Percentiles rank a stretch among this genome's conserved stretches.
Evolutionary conservation across 2,329 filamentous ascomycete species (phyloP).

Genomic region (Pseudogymnoascus sp.): DNA sequence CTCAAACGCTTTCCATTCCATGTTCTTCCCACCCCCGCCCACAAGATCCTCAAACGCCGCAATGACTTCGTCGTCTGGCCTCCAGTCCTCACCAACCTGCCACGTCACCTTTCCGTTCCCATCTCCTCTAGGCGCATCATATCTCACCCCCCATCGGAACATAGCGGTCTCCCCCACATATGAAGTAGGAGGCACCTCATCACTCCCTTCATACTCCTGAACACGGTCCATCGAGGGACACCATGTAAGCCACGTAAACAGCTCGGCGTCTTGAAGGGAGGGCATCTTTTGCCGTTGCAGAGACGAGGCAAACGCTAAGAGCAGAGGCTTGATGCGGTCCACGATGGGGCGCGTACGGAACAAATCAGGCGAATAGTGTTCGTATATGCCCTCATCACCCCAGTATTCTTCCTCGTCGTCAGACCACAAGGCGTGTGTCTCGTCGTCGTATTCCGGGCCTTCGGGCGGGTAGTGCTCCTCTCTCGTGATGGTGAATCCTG

Average conservation of each 20-base stretch:
- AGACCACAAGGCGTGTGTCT: conserved; percentile 15
- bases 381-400: conserved; percentile 1
- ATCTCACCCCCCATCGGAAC: conserved; percentile 19
- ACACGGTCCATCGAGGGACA: conserved; percentile 16
- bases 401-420: conserved; percentile 14
- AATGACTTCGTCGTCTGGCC: conserved; percentile 16
- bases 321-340: conserved; percentile 12
- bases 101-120: conserved; percentile 16
- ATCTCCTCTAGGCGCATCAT: conserved; percentile 15
- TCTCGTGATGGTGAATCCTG: conserved; percentile 19
- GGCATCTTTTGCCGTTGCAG: conserved; percentile 16
- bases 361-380: conserved; percentile 15
- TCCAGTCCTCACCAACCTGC: conserved; percentile 18
- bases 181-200: conserved; percentile 3
- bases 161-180: conserved; percentile 9
- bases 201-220: conserved; percentile 15
- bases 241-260: conserved; percentile 18
- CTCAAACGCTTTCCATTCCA: conserved; percentile 7
- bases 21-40: conserved; percentile 11
- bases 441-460: conserved; percentile 15
- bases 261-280: conserved; percentile 16
- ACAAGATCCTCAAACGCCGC: conserved; percentile 16
- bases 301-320: conserved; percentile 17
- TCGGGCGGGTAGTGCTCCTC: conserved; percentile 20
- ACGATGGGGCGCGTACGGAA: conserved; percentile 14